Conservation (phyloP, 2,329 filamentous ascomycete genomes). For the Sordariomycetes sp. region DNA sequence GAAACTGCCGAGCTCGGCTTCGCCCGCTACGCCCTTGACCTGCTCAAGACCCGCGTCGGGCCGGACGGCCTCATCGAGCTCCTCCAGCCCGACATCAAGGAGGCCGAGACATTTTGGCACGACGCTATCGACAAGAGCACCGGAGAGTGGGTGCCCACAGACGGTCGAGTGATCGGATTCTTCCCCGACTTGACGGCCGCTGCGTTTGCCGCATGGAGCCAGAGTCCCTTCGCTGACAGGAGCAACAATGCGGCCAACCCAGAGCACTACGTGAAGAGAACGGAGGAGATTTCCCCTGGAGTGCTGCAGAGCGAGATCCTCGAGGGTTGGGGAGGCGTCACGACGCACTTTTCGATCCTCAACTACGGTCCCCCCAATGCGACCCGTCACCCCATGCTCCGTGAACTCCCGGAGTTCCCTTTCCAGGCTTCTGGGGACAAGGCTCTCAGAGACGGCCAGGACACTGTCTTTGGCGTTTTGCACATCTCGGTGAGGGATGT, state of each 20-base stretch:
- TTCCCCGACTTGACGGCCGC: slow-evolving; percentile 14
- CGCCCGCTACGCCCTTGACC: slow-evolving; percentile 8
- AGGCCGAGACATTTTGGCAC: slow-evolving; percentile 14
- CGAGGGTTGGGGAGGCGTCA: slow-evolving; percentile 20
- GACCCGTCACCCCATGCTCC: slow-evolving; percentile 19
- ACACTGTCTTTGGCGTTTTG: slow-evolving; percentile 12
- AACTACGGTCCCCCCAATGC: slow-evolving; percentile 15
- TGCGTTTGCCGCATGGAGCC: slow-evolving; percentile 13
- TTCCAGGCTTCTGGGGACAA: slow-evolving; percentile 15
- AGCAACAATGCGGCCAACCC: slow-evolving; percentile 17
- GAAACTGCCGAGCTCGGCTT: slow-evolving; percentile 6
- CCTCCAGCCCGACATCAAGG: slow-evolving; percentile 11
- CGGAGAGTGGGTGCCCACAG: slow-evolving; percentile 10
- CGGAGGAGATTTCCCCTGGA: slow-evolving; percentile 5
- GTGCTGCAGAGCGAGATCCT: slow-evolving; percentile 12
- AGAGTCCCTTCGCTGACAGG: slow-evolving; percentile 12
- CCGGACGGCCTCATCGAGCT: slow-evolving; percentile 12
- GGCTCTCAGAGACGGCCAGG: slow-evolving; percentile 8
- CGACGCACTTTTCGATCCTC: slow-evolving; percentile 24
- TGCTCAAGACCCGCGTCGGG: slow-evolving; percentile 13
- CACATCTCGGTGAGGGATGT: slow-evolving; percentile 12
- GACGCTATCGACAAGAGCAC: slow-evolving; percentile 8
- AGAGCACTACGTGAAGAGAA: slow-evolving; percentile 17
- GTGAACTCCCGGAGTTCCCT: slow-evolving; percentile 12
- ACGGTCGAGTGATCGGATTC: slow-evolving; percentile 12